Conservation (phyloP, 2,329 filamentous ascomycete genomes). For the Ceratocystis papillata region DNA sequence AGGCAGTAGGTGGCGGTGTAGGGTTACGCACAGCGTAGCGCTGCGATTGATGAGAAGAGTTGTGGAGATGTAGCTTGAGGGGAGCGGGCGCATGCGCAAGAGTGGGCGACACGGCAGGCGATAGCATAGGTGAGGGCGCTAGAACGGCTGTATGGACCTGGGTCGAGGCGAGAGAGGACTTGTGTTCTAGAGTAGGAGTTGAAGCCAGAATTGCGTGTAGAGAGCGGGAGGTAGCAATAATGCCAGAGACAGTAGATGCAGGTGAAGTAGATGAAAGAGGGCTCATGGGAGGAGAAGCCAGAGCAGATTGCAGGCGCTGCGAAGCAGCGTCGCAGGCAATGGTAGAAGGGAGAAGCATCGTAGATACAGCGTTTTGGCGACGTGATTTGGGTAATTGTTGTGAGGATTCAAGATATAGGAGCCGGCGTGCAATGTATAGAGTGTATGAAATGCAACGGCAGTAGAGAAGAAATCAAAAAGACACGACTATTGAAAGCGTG, state of each 20-base stretch:
- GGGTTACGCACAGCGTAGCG: slow-evolving; percentile 31
- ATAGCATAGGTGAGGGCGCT: neutral
- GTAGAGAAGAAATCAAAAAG: neutral
- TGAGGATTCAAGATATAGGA: neutral
- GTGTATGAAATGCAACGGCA: neutral
- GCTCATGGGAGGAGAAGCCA: slow-evolving; percentile 50
- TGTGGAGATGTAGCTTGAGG: slow-evolving; percentile 13
- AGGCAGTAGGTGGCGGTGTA: slow-evolving; percentile 35
- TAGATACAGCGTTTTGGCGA: slow-evolving; percentile 24
- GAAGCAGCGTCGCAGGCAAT: slow-evolving; percentile 47
- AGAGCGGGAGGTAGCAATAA: slow-evolving; percentile 50
- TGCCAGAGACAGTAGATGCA: slow-evolving; percentile 36
- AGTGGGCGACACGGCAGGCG: slow-evolving; percentile 1
- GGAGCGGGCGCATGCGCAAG: slow-evolving; percentile 10
- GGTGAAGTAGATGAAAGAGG: slow-evolving; percentile 32
- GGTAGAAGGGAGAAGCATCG: slow-evolving; percentile 50
- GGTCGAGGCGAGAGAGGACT: slow-evolving; percentile 4
- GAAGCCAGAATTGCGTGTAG: slow-evolving; percentile 48
- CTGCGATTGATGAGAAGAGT: slow-evolving; percentile 18
- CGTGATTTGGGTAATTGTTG: neutral
- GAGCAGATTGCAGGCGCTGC: slow-evolving; percentile 40
- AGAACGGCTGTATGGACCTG: slow-evolving; percentile 5
- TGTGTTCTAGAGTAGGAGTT: slow-evolving; percentile 27
- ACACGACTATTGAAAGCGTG: slow-evolving; percentile 15
- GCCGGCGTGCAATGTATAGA: slow-evolving; percentile 1